Percentiles rank a stretch among this genome's conserved stretches.
phyloP scores from a whole-genome alignment of 352 stramenopile species.

The Pythium phragmitis region DNA sequence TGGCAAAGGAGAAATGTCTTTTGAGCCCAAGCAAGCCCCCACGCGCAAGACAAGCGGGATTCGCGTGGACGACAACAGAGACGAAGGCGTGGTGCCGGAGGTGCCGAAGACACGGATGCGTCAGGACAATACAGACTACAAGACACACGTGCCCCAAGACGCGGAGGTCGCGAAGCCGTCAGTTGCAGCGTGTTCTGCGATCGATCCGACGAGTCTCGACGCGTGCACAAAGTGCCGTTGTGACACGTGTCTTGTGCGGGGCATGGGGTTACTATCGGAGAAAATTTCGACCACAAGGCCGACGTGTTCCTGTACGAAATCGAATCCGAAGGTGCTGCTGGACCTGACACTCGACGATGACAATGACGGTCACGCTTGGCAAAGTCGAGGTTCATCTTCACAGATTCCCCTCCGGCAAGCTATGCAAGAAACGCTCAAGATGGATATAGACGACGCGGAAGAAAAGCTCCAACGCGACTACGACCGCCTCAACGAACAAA shows the following conservation, averaged over 20 bases:
- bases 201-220: not conserved
- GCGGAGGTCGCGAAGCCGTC: not conserved
- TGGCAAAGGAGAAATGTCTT: not conserved
- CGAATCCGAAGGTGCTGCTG: not conserved
- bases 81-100: not conserved
- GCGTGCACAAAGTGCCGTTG: not conserved
- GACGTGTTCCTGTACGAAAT: not conserved
- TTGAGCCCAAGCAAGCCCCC: not conserved
- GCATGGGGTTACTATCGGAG: not conserved
- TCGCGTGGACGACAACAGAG: not conserved
- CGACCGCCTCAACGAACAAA: slow-evolving; percentile 18
- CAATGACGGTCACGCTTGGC: slow-evolving; percentile 10
- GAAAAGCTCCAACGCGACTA: slow-evolving; percentile 9
- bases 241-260: not conserved
- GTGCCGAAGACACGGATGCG: not conserved
- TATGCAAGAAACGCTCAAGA: not conserved
- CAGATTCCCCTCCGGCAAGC: not conserved
- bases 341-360: not conserved
- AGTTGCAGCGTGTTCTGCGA: not conserved
- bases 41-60: not conserved
- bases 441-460: slow-evolving; percentile 1
- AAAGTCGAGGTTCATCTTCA: not conserved
- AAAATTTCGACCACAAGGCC: too few species aligned
- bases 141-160: not conserved
- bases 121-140: not conserved